Evolutionary conservation across 306 rosid species (phyloP).

Genomic region (Prunus mume): DNA sequence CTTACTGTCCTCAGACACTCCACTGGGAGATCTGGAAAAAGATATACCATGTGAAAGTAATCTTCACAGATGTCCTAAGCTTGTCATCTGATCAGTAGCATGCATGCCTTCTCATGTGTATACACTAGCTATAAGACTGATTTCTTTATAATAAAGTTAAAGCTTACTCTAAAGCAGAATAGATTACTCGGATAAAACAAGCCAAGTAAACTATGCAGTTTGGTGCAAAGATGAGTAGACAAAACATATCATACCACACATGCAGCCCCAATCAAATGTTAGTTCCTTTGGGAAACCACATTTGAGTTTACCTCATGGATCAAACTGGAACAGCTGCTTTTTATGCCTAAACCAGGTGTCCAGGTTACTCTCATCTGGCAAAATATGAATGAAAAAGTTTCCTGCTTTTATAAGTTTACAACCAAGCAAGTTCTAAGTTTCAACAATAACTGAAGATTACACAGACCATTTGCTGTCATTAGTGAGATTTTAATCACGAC

Average conservation of each 20-base stretch:
- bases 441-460: neutral
- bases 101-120: neutral
- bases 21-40: neutral
- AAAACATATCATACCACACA: constrained; percentile 23
- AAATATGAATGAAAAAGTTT: neutral
- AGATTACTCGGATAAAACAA: neutral
- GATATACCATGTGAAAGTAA: neutral
- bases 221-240: constrained; percentile 13
- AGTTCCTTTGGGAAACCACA: neutral
- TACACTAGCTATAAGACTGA: neutral
- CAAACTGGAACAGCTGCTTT: constrained; percentile 19
- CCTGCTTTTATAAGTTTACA: constrained; percentile 3
- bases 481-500: neutral
- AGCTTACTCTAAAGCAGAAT: constrained; percentile 3
- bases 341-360: constrained; percentile 12
- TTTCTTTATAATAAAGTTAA: constrained; percentile 1
- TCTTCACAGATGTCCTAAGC: neutral
- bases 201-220: constrained; percentile 5
- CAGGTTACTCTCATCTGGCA: constrained; percentile 19
- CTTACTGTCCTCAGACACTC: neutral
- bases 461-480: neutral
- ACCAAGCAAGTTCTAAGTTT: constrained; percentile 17
- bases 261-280: constrained; percentile 8
- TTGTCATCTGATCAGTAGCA: neutral
- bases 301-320: constrained; percentile 19